Evolutionary conservation across 768 basidiomycete species (phyloP).

Genomic region (Panus rudis): DNA sequence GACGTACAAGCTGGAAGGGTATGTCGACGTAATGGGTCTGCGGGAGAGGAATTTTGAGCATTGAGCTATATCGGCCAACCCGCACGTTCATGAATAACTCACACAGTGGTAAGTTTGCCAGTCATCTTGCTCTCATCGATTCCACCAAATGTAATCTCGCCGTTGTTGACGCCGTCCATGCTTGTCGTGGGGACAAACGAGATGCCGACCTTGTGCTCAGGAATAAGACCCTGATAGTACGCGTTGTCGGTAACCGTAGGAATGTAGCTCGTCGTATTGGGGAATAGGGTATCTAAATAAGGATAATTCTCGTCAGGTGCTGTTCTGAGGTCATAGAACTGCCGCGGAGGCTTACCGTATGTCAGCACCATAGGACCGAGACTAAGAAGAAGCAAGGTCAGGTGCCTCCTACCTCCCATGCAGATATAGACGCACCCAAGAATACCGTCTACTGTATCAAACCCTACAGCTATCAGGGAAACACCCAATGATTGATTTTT

Average conservation of each 20-base stretch:
- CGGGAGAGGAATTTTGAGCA: background rate
- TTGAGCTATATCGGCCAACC: background rate
- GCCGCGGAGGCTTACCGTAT: constrained; percentile 6
- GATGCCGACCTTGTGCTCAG: constrained; percentile 17
- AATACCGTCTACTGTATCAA: constrained; percentile 31
- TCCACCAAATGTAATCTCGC: constrained; percentile 28
- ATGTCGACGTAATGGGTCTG: constrained; percentile 31
- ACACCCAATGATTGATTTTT: constrained; percentile 31
- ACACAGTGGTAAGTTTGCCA: constrained; percentile 20
- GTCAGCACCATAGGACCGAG: constrained; percentile 29
- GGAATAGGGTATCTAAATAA: constrained; percentile 6
- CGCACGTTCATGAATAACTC: constrained; percentile 7
- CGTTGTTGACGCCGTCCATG: constrained; percentile 11
- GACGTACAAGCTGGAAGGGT: constrained; percentile 38
- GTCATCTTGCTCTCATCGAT: constrained; percentile 22
- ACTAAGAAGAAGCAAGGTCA: constrained; percentile 9
- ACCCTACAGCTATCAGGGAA: constrained; percentile 20
- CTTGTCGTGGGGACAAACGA: constrained; percentile 29
- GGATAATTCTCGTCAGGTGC: background rate
- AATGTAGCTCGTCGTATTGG: constrained; percentile 6
- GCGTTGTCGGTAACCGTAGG: constrained; percentile 30
- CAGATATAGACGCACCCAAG: constrained; percentile 21
- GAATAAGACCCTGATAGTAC: constrained; percentile 20
- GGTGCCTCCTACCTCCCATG: background rate
- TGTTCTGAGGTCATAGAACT: background rate